Conservation (phyloP, 139 green algal genomes). For the Axilococcus clingmanii region DNA sequence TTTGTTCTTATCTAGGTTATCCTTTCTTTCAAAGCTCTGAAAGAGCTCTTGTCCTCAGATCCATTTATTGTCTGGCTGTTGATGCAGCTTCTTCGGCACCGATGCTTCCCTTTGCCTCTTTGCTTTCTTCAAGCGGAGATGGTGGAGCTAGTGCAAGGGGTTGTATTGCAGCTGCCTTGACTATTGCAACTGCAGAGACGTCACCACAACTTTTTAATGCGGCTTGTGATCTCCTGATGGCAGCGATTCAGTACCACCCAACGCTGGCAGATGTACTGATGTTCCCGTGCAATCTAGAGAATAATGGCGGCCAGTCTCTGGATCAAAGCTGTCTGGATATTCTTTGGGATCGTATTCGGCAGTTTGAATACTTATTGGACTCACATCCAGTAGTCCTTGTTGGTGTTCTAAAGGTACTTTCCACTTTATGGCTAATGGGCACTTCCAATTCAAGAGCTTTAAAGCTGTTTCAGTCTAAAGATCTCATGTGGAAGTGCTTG, state of each 20-base stretch:
- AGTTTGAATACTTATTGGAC: too few relatives aligned
- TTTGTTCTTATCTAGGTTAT: conserved; percentile 32
- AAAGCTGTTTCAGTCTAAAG: too few relatives aligned
- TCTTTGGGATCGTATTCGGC: too few relatives aligned
- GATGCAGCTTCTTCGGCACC: conserved; percentile 9
- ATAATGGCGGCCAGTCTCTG: too few relatives aligned
- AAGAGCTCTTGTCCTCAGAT: conserved; percentile 13
- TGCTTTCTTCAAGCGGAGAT: conserved; percentile 8
- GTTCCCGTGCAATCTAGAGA: conserved; percentile 34
- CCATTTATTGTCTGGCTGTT: not conserved
- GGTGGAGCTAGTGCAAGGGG: not conserved
- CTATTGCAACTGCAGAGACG: not conserved
- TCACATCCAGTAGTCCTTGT: too few relatives aligned
- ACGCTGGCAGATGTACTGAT: conserved; percentile 43
- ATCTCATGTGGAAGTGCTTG: too few relatives aligned
- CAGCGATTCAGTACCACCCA: conserved; percentile 21
- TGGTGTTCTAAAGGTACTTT: too few relatives aligned
- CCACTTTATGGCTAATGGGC: too few relatives aligned
- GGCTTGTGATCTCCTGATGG: conserved; percentile 29
- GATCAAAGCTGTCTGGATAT: too few relatives aligned
- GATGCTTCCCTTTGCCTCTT: not conserved
- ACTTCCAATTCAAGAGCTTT: too few relatives aligned
- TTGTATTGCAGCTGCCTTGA: conserved; percentile 5
- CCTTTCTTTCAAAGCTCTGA: conserved; percentile 16
- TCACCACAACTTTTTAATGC: conserved; percentile 13